phyloP scores from a whole-genome alignment of 2,329 filamentous ascomycete genomes.

The Penicillium sp. region DNA sequence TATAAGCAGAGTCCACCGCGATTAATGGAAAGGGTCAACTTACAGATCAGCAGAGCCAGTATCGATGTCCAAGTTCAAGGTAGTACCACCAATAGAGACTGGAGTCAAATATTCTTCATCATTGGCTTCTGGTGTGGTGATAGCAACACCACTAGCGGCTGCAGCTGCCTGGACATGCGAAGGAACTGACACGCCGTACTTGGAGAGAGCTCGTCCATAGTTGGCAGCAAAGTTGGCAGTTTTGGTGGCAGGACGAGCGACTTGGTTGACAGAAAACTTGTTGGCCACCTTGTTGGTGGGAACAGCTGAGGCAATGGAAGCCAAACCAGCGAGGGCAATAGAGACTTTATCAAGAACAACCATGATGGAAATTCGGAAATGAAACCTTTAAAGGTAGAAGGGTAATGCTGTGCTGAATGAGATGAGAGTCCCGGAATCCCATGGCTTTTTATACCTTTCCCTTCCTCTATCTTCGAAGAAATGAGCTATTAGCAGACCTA shows the following conservation, averaged over 20 bases:
- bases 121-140: slow-evolving; percentile 3
- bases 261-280: slow-evolving; percentile 37
- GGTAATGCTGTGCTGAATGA: background rate
- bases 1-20: background rate
- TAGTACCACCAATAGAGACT: slow-evolving; percentile 13
- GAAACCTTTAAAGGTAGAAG: background rate
- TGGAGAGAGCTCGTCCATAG: slow-evolving; percentile 31
- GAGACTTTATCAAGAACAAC: slow-evolving; percentile 35
- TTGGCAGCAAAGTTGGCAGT: slow-evolving; percentile 31
- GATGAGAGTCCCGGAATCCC: background rate
- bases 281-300: slow-evolving; percentile 25
- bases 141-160: slow-evolving; percentile 8
- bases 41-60: slow-evolving; percentile 17
- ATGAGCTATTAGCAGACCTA: background rate
- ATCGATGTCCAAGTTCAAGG: slow-evolving; percentile 14
- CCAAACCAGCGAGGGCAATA: slow-evolving; percentile 26
- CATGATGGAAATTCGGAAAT: slow-evolving; percentile 22
- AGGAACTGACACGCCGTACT: slow-evolving; percentile 35
- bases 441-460: slow-evolving; percentile 1
- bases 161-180: slow-evolving; percentile 34
- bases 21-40: background rate
- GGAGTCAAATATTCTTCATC: slow-evolving; percentile 16
- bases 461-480: background rate
- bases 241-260: slow-evolving; percentile 21
- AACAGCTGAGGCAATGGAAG: slow-evolving; percentile 31